These are phyloP conservation scores for Glycine soja DNA, from an alignment of 306 rosid species.

Conservation along the genomic window DNA sequence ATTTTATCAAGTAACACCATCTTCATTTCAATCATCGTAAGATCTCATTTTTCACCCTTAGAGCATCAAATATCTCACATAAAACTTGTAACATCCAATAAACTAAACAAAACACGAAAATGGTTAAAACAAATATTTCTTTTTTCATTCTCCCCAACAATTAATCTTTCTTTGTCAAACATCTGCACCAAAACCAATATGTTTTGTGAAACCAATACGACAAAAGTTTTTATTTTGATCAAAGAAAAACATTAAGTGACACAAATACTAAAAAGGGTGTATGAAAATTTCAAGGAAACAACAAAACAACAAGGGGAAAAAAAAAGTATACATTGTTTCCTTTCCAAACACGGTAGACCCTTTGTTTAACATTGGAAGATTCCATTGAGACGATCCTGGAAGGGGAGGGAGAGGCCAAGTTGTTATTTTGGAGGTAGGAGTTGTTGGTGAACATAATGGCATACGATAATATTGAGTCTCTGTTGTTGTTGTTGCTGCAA, in stretches of 20 bases:
- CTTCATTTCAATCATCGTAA: conserved; percentile 1
- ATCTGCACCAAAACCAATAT: neutral
- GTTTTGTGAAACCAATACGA: neutral
- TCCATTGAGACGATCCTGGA: conserved; percentile 38
- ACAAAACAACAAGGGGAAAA: neutral
- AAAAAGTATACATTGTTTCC: conserved; percentile 69
- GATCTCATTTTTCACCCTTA: neutral
- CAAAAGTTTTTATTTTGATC: conserved; percentile 25
- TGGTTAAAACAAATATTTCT: neutral
- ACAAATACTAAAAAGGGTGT: conserved; percentile 3
- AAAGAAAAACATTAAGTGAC: neutral
- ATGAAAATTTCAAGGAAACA: neutral
- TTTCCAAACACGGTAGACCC: conserved; percentile 76
- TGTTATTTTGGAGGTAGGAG: neutral
- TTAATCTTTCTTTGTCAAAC: neutral
- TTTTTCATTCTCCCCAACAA: neutral
- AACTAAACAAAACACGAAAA: neutral
- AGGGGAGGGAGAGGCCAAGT: conserved; percentile 52
- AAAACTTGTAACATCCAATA: neutral
- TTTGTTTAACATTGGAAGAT: conserved; percentile 40
- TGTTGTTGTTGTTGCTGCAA: neutral
- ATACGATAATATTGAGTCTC: neutral
- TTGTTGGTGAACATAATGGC: conserved; percentile 35
- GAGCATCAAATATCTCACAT: neutral
- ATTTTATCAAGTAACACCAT: too few species aligned